Percentiles rank a stretch among this genome's conserved stretches.
These are phyloP conservation scores for Raddia guianensis DNA, from an alignment of 176 grass and related monocot species.

Conservation along the genomic window DNA sequence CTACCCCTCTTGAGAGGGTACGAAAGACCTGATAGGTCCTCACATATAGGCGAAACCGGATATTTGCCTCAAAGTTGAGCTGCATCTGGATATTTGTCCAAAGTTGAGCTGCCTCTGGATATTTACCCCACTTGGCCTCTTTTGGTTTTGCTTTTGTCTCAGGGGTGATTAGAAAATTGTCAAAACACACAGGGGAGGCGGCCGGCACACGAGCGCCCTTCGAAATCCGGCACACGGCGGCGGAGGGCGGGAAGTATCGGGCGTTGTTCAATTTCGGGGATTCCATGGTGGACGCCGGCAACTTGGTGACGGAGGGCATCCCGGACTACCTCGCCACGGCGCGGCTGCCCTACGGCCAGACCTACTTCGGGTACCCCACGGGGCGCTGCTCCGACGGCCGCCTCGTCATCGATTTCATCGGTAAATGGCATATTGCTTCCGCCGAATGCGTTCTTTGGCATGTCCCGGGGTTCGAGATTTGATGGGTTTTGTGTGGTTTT, in stretches of 20 bases:
- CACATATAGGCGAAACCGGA: too few relatives aligned
- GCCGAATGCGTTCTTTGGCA: not conserved
- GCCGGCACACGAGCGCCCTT: too few relatives aligned
- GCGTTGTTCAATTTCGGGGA: slow-evolving; percentile 76
- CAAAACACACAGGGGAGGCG: too few relatives aligned
- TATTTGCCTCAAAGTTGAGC: too few relatives aligned
- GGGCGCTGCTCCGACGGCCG: slow-evolving; percentile 74
- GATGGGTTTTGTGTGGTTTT: not conserved
- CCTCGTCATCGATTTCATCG: slow-evolving; percentile 72
- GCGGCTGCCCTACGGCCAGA: slow-evolving; percentile 53
- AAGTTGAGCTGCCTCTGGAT: too few relatives aligned
- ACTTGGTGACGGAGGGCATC: slow-evolving; percentile 61
- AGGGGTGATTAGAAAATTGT: too few relatives aligned
- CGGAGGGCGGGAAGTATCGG: slow-evolving; percentile 31
- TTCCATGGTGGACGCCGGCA: slow-evolving; percentile 71
- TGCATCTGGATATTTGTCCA: too few relatives aligned
- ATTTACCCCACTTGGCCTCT: too few relatives aligned
- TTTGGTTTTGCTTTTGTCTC: too few relatives aligned
- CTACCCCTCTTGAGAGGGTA: too few relatives aligned
- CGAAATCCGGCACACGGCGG: too few relatives aligned
- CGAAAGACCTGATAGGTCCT: too few relatives aligned
- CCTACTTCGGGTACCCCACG: slow-evolving; percentile 61
- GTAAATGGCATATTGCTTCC: slow-evolving; percentile 17
- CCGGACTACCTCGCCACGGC: slow-evolving; percentile 58
- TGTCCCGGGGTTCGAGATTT: not conserved